Evolutionary conservation across 106 monocot species (phyloP), one percentile per base, ranked within the genome.

Genomic region (Narthecium ossifragum): DNA sequence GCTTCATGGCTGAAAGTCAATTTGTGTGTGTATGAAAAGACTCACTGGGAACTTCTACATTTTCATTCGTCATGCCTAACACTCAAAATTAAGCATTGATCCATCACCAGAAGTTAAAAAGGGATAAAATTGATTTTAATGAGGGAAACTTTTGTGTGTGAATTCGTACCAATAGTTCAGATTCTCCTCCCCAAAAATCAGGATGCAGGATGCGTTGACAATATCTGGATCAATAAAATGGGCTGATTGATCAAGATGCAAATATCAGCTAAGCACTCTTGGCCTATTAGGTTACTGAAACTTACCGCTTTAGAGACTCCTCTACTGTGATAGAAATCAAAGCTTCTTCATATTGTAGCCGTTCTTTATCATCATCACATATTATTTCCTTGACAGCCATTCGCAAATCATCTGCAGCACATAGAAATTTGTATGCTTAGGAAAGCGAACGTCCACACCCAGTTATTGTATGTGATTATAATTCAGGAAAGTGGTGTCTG

Each of bases 171-270:
- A 98, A 40, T 61, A 98, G 65, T 55, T 98, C 98, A 53, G 98
- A 81, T 37, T 98, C 91, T 55, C 98, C 98, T 51, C 98, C 91
- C 98, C 98, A 90, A 58, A 96, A 96, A 62, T 86, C 81, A 61
- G 96, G 59, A 18, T 74, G 66, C 59, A 61, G 58, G 52, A 96
- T 96, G 27, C 90, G 85, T 46, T 90, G 83, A 65, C 96, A 96
- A 66, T 96, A 96, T 60, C 94, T 90, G 56, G 60, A 72, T 37
- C 11, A 40, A 29, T 26, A 34, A 53, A 46, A 25, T 12, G 15
- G 48, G 24, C 0, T 23, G 10, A 23, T 23, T 26, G 1, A 49
- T 22, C 50, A 23, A 46, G 15, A 32, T 15, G 24, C 23, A 6
- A 18, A 59, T 6, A 69, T 45, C 24, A 26, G 4, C 15, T 50